Evolutionary conservation across 2,329 filamentous ascomycete species (phyloP), one percentile per base, ranked within the genome.

Genomic region (Delphinella strobiligena): DNA sequence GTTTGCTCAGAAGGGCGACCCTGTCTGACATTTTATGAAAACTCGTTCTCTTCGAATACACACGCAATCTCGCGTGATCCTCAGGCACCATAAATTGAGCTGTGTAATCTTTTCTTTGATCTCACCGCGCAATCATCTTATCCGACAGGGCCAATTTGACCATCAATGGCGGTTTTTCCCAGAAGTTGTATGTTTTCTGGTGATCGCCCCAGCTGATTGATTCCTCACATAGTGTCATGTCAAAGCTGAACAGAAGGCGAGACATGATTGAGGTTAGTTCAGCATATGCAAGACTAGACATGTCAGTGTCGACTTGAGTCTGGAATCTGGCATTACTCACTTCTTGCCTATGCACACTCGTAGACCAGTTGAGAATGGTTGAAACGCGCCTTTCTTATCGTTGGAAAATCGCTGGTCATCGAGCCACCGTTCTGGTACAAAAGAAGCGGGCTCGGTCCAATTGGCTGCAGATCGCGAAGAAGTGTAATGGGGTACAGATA

Each of bases 191-290:
- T 12, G 22, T 27, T 12, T 27, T 27, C 12, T 27, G 22, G 12
- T 12, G 22, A 7, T 27, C 12, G 22, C 22, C 22, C 22, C 22
- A 27, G 22, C 12, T 12, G 7, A 7, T 27, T 7, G 22, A 27
- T 27, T 27, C 22, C 12, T 27, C 22, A 12, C 22, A 27, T 7
- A 60, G 44, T 40, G 58, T 49, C 24, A 61, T 41, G 46, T 67
- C 60, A 40, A 66, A 67, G 1, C 51, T 50, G 49, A 52, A 66
- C 4, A 66, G 19, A 19, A 66, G 30, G 40, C 59, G 60, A 3
- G 62, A 52, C 15, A 67, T 42, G 2, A 62, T 56, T 2, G 66
- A 33, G 3, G 54, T 47, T 45, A 62, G 54, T 44, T 64, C 60
- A 9, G 53, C 51, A 32, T 55, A 56, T 0, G 61, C 61, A 14